Evolutionary conservation across 1,284 basidiomycete genomes (phyloP), one percentile per base, ranked within the genome.

Genomic region (Ustilago trichophora): DNA sequence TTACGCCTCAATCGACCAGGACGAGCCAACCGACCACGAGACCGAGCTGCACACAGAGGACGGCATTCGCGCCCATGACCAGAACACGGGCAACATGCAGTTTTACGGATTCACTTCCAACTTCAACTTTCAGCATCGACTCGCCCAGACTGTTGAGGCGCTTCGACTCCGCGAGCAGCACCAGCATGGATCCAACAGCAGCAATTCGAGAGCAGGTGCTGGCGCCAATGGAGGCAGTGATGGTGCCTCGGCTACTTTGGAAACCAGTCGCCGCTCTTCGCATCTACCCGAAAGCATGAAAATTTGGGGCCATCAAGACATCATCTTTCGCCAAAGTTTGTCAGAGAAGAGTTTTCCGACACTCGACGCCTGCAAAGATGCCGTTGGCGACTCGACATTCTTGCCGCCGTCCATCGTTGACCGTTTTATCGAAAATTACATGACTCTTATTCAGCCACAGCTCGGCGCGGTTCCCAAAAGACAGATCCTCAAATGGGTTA

Each of bases 31-130:
- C 6, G 55, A 59, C 4, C 43, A 51, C 31, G 51, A 62, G 9
- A 43, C 46, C 1, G 56, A 69, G 26, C 43, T 64, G n/a, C 55
- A 69, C 16, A 60, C 55, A 19, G 59, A 69, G 27, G 66, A 69
- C 44, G 66, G 66, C 42, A 64, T 69, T 13, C 60, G 66, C n/a
- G 66, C 66, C 3, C 66, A 69, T 36, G 66, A 69, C 25, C 55
- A 64, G 33, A 57, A 56, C 19, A 69, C 66, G 29, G 66, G 66
- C 40, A 69, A 64, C 41, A 64, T 64, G 60, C 66, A 69, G 31
- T 69, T 69, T 51, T 69, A 64, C 44, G 66, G 66, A 19, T 69
- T 69, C 55, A 69, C 66, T 11, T 70, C 67, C 43, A 70, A 65
- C 43, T 70, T 70, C 27, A 70, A 70, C 45, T 65, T 70, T 25